Conservation (phyloP, 2,329 filamentous ascomycete species). For the Onygenales sp. region DNA sequence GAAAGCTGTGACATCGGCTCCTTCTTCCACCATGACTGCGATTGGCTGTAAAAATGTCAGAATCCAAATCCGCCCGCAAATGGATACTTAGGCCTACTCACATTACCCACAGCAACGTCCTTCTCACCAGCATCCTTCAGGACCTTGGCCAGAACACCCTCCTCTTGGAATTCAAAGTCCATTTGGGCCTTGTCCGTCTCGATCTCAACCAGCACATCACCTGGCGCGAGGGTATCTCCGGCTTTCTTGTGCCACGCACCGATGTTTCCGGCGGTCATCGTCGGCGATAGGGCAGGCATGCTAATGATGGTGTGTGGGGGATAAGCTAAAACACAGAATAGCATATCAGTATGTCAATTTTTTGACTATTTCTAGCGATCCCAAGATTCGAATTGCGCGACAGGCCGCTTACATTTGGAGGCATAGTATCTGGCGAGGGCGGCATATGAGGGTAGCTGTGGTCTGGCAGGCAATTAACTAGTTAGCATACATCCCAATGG, state of each 20-base stretch:
- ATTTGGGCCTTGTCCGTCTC: constrained; percentile 99
- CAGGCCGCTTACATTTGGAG: constrained; percentile 50
- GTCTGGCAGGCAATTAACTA: constrained; percentile 16
- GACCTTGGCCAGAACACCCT: constrained; percentile 89
- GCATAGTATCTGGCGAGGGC: constrained; percentile 59
- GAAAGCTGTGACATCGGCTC: constrained; percentile 76
- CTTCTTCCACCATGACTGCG: constrained; percentile 88
- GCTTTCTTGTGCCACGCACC: constrained; percentile 96
- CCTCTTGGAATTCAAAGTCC: constrained; percentile 99
- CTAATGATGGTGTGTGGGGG: constrained; percentile 89
- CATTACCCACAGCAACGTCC: constrained; percentile 87
- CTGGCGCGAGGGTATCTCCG: constrained; percentile 76
- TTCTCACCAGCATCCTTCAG: constrained; percentile 88
- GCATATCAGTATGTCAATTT: neutral
- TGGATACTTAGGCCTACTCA: constrained; percentile 43
- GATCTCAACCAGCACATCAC: constrained; percentile 94
- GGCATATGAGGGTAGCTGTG: constrained; percentile 44
- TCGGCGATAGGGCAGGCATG: constrained; percentile 97
- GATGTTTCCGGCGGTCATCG: constrained; percentile 95
- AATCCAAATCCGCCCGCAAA: neutral
- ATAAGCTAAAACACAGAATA: constrained; percentile 56
- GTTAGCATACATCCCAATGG: constrained; percentile 2
- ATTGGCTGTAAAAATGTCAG: constrained; percentile 60
- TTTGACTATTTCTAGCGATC: too few species aligned
- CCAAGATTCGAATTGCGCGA: constrained; percentile 4